Evolutionary conservation across 2,329 filamentous ascomycete species (phyloP), one percentile per base, ranked within the genome.

Genomic region (Diaporthe destruens): DNA sequence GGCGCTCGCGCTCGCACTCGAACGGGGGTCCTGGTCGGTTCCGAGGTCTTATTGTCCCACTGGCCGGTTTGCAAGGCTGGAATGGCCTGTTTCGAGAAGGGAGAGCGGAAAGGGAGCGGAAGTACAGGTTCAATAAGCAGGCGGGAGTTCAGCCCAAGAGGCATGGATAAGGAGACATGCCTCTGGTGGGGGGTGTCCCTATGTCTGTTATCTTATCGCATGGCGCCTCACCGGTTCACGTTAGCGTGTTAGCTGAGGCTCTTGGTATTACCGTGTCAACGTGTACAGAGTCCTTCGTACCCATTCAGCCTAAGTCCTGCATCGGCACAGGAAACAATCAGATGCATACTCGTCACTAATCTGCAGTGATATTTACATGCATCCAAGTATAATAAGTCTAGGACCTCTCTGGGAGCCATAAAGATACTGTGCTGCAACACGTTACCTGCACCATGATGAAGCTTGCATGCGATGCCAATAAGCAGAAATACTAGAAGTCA

Each of bases 171-270:
- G 68, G 68, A 53, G 61, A 39, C 61, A 65, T 39, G 47, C 44
- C 55, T 61, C n/a, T 42, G 39, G 54, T 59, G 65, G 65, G 51
- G 51, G 65, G 42, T 25, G 66, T 57, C 66, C 23, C 53, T 57
- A 57, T 57, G 42, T 69, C 39, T 47, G 14, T 44, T 59, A 70
- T 61, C 68, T 70, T 61, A 70, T 70, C 68, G 55, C 68, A 25
- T 23, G 34, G 67, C 68, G 55, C 53, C 36, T 70, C 36, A 23
- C 67, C 67, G 11, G 55, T 70, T 70, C 34, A 25, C 67, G 67
- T 70, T 70, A 70, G 68, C 68, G 68, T 54, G n/a, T 2, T 32
- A n/a, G 55, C 55, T 53, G 42, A 61, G 67, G 67, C 54, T 49
- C 67, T 69, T 12, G 11, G 51, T 29, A 49, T 51, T 14, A 14